A percentile compares a stretch with the other conserved stretches of the same genome.
These are phyloP conservation scores for Penicillium waksmanii DNA, from an alignment of 495 filamentous ascomycete species.

Conservation along the genomic window DNA sequence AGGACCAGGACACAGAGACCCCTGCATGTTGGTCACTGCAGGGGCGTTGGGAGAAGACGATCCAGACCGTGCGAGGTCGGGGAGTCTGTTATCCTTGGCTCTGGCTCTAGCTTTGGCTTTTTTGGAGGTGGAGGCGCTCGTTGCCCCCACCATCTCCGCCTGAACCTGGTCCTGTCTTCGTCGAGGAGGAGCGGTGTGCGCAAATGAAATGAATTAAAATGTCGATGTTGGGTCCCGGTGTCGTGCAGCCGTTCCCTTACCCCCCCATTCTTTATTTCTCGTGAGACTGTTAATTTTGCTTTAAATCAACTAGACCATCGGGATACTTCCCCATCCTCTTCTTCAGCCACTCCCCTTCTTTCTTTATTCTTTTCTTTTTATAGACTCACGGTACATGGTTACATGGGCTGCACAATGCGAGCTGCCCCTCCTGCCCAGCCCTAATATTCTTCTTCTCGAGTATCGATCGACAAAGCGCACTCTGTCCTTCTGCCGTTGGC, in stretches of 20 bases:
- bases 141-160: constrained; percentile 15
- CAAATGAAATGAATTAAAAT: constrained; percentile 11
- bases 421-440: constrained; percentile 14
- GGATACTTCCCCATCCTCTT: background rate
- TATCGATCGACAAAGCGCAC: constrained; percentile 11
- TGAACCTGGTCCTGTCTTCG: background rate
- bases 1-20: background rate
- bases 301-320: background rate
- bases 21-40: constrained; percentile 21
- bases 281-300: background rate
- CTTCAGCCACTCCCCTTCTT: background rate
- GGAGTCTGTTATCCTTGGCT: background rate
- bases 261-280: background rate
- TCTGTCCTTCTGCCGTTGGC: constrained; percentile 2
- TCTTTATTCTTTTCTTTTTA: constrained; percentile 14
- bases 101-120: background rate
- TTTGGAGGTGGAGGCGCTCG: background rate
- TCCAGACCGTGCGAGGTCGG: constrained; percentile 11
- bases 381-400: background rate
- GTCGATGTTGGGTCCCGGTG: constrained; percentile 5
- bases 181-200: constrained; percentile 21
- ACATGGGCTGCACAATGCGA: background rate
- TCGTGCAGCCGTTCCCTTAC: background rate
- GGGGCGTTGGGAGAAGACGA: constrained; percentile 12
- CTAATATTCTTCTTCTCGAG: constrained; percentile 19